Conservation (phyloP, 1,139 yeast species). For the Saccharomyces pastorianus region DNA sequence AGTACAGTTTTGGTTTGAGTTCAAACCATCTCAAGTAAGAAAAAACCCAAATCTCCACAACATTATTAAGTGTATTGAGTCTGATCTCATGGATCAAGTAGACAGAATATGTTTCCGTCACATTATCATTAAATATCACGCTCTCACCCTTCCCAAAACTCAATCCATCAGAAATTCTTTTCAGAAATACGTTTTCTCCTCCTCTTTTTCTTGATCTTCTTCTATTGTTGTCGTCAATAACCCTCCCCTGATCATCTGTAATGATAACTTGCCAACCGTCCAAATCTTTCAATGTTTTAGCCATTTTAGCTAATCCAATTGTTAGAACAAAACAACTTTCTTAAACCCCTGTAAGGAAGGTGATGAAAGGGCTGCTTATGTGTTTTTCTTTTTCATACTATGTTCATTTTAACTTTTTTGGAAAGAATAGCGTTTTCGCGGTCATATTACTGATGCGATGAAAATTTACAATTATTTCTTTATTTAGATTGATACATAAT, state of each 20-base stretch:
- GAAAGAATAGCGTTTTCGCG: background rate
- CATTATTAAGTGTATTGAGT: slow-evolving; percentile 23
- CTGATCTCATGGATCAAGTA: slow-evolving; percentile 27
- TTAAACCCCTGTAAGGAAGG: background rate
- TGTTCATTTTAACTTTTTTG: background rate
- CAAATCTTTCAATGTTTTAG: slow-evolving; percentile 19
- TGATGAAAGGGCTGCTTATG: background rate
- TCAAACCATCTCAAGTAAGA: slow-evolving; percentile 26
- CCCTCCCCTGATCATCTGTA: slow-evolving; percentile 24
- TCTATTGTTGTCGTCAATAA: slow-evolving; percentile 16
- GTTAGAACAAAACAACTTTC: background rate
- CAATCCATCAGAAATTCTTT: slow-evolving; percentile 16
- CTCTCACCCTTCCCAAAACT: slow-evolving; percentile 24
- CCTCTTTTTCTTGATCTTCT: slow-evolving; percentile 19
- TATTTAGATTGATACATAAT: background rate
- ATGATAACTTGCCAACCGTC: slow-evolving; percentile 27
- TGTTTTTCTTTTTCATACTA: background rate
- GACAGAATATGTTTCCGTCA: slow-evolving; percentile 16
- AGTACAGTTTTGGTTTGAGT: slow-evolving; percentile 17
- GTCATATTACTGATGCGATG: background rate
- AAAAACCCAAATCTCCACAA: slow-evolving; percentile 27
- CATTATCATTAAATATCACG: slow-evolving; percentile 18
- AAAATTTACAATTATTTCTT: background rate
- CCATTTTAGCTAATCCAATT: slow-evolving; percentile 21
- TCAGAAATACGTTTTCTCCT: slow-evolving; percentile 13